A percentile compares a stretch with the other conserved stretches of the same genome.
phyloP scores from a whole-genome alignment of 202 grass and related monocot species.

The Setaria viridis region DNA sequence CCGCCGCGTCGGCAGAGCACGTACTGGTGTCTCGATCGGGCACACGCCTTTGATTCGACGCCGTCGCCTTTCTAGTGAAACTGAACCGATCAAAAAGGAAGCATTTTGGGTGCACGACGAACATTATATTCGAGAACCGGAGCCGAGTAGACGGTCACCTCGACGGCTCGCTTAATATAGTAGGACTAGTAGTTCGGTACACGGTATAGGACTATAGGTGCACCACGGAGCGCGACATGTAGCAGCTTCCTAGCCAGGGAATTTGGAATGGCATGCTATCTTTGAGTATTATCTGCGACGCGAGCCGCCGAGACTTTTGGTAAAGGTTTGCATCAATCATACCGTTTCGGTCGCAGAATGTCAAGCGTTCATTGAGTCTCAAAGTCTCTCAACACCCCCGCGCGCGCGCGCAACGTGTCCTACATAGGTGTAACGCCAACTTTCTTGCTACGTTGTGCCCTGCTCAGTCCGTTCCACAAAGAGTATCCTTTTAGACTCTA shows the following conservation, averaged over 20 bases:
- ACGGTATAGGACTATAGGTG: background rate
- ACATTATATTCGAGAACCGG: background rate
- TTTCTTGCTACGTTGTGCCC: background rate
- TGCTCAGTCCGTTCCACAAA: no score
- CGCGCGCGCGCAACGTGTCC: background rate
- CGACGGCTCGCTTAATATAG: background rate
- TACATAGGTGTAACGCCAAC: background rate
- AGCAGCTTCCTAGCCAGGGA: background rate
- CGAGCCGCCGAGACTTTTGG: background rate
- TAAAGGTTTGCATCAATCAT: background rate
- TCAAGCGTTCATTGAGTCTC: background rate
- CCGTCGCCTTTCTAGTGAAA: background rate
- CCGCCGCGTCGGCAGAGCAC: no score
- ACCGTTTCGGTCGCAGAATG: background rate
- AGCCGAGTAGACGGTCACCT: background rate
- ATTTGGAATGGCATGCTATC: background rate
- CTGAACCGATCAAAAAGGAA: background rate
- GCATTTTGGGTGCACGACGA: background rate
- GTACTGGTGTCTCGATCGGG: no score
- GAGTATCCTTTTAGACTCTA: no score
- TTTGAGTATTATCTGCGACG: background rate
- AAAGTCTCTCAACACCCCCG: no score
- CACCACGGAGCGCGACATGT: background rate
- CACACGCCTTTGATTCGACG: no score
- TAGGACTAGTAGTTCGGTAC: background rate